Base-by-base conservation (phyloP, 192 early-diverging fungal species). In the Coemansia biformis region DNA sequence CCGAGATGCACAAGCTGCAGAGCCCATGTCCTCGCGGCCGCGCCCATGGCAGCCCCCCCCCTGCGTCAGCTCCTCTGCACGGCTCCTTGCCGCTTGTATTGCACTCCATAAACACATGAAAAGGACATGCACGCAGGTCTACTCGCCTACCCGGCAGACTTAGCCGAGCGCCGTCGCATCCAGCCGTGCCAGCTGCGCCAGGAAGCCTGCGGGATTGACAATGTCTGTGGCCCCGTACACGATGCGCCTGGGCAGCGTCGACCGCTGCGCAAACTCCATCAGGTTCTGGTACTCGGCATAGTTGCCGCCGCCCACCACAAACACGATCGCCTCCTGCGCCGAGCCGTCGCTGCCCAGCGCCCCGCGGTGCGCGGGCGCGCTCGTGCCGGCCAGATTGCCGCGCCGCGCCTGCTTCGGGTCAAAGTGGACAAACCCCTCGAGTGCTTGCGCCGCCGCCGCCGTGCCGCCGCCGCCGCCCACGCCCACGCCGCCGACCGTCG, bases 231-330 rank as follows among this genome's bases (percentile, higher is more conserved):
- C 85, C 5, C 96, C 96, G 75, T 99, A 99, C 2, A 84, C 85
- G 42, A 99, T 90, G 59, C 81, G 80, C 75, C 89, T 91, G 63
- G 69, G 61, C 44, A 77, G 79, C 50, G 62, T 51, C 31, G 67
- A 67, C 26, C 84, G 86, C 73, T 82, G 77, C 4, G 90, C 85
- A 70, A 84, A 86, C 73, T 97, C 94, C 70, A 83, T 80, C 57
- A 97, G 55, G 68, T 98, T 98, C 54, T 96, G 92, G 66, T 93
- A 93, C 76, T 99, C 96, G 42, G 93, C 74, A 72, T 98, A 99
- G 63, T 96, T 96, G 19, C 96, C 96, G 30, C 96, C 96, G 21
- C 96, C 96, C 33, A 97, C 81, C 10, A 93, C 88, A 83, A 99
- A 98, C 18, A 99, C 96, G 63, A 99, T 86, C 4, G 93, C 94